These are phyloP conservation scores for Penicillium janthinellum DNA, from an alignment of 2,329 filamentous ascomycete genomes.

Conservation along the genomic window DNA sequence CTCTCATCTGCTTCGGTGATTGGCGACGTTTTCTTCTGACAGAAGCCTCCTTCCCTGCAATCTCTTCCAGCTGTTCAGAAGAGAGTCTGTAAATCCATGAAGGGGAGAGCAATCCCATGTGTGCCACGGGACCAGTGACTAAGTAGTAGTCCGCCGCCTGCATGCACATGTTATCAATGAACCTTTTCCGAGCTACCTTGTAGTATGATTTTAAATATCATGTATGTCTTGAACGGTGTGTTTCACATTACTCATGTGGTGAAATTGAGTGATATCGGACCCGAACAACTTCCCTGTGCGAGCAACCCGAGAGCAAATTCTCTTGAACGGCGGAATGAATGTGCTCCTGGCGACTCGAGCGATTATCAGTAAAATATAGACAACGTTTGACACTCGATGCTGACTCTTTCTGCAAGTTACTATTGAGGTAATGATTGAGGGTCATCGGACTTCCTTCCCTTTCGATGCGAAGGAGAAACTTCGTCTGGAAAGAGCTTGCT, in stretches of 20 bases:
- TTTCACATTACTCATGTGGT: conserved; percentile 20
- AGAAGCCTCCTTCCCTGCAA: too few species aligned
- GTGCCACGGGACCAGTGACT: too few species aligned
- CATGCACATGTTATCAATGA: too few species aligned
- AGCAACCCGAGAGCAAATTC: too few species aligned
- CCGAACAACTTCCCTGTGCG: background rate
- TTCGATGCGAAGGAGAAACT: conserved; percentile 58
- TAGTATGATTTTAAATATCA: too few species aligned
- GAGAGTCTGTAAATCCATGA: too few species aligned
- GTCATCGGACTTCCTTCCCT: conserved; percentile 51
- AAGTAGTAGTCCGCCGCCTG: too few species aligned
- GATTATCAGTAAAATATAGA: background rate
- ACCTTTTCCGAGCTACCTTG: too few species aligned
- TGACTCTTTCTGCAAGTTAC: conserved; percentile 45
- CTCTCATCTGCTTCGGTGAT: too few species aligned
- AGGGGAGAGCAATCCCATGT: too few species aligned
- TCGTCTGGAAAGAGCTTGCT: conserved; percentile 52
- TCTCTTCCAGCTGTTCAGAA: too few species aligned
- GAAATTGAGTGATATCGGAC: conserved; percentile 8
- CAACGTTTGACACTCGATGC: background rate
- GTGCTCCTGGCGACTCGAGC: background rate
- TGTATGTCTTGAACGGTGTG: conserved; percentile 12
- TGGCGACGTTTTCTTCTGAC: too few species aligned
- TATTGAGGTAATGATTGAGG: conserved; percentile 55
- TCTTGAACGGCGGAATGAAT: background rate